A percentile compares a stretch with the other conserved stretches of the same genome.
phyloP scores from a whole-genome alignment of 1,284 basidiomycete species.

The Vanrija humicola region DNA sequence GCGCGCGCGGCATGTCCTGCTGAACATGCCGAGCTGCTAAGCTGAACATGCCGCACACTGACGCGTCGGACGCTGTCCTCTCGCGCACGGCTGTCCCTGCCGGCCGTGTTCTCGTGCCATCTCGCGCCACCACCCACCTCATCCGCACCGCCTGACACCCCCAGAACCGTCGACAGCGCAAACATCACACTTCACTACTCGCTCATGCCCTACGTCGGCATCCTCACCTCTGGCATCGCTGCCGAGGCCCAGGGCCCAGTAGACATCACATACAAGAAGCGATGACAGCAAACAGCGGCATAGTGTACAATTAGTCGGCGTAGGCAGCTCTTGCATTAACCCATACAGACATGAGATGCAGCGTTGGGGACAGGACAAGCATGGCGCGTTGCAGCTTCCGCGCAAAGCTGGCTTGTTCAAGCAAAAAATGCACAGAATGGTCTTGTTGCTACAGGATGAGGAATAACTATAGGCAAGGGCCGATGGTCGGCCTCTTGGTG shows the following conservation, averaged over 20 bases:
- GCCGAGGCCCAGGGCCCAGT: slow-evolving; percentile 39
- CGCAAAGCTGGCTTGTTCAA: too few species aligned
- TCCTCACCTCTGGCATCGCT: slow-evolving; percentile 44
- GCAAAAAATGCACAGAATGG: too few species aligned
- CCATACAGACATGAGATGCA: not conserved
- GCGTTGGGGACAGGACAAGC: not conserved
- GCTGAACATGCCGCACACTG: too few species aligned
- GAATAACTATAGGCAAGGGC: too few species aligned
- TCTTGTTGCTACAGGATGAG: slow-evolving; percentile 2
- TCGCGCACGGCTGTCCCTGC: too few species aligned
- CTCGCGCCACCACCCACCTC: not conserved
- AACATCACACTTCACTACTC: slow-evolving; percentile 48
- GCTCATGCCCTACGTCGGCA: slow-evolving; percentile 51
- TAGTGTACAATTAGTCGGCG: not conserved
- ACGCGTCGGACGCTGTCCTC: too few species aligned
- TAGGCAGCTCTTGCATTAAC: not conserved
- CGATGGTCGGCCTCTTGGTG: not conserved
- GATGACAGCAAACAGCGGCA: slow-evolving; percentile 3
- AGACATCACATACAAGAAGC: slow-evolving; percentile 13
- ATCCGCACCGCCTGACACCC: not conserved
- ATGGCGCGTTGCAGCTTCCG: not conserved
- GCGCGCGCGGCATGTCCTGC: too few species aligned
- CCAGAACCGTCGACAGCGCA: slow-evolving; percentile 37
- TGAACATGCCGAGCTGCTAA: too few species aligned
- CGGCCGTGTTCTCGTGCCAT: too few species aligned